Evolutionary conservation across 305 asterid species (phyloP).

Genomic region (Coffea humblotiana): DNA sequence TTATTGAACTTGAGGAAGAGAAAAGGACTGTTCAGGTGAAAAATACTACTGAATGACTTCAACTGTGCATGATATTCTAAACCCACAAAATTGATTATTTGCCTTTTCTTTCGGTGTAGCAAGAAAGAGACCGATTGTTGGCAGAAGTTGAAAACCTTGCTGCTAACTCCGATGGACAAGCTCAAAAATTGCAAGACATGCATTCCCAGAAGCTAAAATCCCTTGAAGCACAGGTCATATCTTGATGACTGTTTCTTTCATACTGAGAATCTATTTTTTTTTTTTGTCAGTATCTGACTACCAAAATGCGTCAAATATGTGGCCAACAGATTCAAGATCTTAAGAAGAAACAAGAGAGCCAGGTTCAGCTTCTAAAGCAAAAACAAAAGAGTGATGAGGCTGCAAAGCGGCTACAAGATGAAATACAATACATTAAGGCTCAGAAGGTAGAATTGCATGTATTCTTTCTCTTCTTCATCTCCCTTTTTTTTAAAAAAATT

Average conservation of each 20-base stretch:
- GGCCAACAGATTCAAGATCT: slow-evolving; percentile 84
- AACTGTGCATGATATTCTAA: background rate
- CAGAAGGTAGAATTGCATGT: slow-evolving; percentile 65
- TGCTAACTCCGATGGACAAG: slow-evolving; percentile 87
- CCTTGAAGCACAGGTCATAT: slow-evolving; percentile 85
- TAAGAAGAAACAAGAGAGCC: slow-evolving; percentile 94
- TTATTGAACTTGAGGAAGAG: slow-evolving; percentile 97
- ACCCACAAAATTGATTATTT: slow-evolving; percentile 15
- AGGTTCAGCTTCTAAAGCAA: slow-evolving; percentile 92
- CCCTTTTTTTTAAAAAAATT: background rate
- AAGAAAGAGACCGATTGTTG: slow-evolving; percentile 79
- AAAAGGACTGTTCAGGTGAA: slow-evolving; percentile 86
- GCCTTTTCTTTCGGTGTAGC: slow-evolving; percentile 42
- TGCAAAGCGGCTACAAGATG: slow-evolving; percentile 88
- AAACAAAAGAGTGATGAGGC: slow-evolving; percentile 99
- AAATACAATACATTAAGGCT: slow-evolving; percentile 94
- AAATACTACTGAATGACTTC: background rate
- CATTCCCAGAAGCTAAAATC: slow-evolving; percentile 83
- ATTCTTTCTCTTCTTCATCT: slow-evolving; percentile 18
- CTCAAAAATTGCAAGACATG: slow-evolving; percentile 81
- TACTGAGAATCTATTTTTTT: background rate
- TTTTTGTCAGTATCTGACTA: slow-evolving; percentile 12
- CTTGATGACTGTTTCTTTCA: background rate
- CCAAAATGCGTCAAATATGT: slow-evolving; percentile 5
- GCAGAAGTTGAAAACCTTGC: slow-evolving; percentile 96